Conservation (phyloP, 2,329 filamentous ascomycete species). For the Colletotrichum sp. region DNA sequence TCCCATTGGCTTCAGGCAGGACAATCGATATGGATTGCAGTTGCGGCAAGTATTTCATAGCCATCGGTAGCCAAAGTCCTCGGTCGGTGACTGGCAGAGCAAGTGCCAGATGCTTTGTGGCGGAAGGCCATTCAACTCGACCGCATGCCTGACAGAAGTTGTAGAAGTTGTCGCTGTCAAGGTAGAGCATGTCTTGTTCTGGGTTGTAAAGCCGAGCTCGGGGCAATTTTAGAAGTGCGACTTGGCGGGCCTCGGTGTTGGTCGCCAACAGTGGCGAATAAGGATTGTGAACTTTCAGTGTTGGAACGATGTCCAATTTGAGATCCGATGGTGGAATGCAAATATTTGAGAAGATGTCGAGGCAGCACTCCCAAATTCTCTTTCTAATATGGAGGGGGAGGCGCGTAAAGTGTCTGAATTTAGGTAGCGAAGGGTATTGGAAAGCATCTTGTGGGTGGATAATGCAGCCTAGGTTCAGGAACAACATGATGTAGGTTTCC, state of each 20-base stretch:
- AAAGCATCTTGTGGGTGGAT: not conserved
- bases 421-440: not conserved
- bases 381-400: not conserved
- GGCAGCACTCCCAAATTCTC: not conserved
- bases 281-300: not conserved
- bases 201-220: not conserved
- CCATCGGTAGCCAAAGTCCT: not conserved
- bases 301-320: not conserved
- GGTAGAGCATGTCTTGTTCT: not conserved
- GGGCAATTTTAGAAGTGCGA: not conserved
- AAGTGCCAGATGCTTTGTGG: not conserved
- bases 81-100: not conserved
- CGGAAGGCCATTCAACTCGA: not conserved
- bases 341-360: not conserved
- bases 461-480: not conserved
- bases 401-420: not conserved
- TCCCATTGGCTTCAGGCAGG: not conserved
- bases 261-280: not conserved
- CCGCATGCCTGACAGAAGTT: not conserved
- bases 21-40: not conserved
- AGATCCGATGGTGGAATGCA: not conserved
- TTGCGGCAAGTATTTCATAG: not conserved
- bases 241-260: not conserved
- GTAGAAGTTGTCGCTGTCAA: not conserved
- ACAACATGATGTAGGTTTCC: not conserved